phyloP scores from a whole-genome alignment of 139 green algal genomes.

The Auxenochlorella pyrenoidosa region DNA sequence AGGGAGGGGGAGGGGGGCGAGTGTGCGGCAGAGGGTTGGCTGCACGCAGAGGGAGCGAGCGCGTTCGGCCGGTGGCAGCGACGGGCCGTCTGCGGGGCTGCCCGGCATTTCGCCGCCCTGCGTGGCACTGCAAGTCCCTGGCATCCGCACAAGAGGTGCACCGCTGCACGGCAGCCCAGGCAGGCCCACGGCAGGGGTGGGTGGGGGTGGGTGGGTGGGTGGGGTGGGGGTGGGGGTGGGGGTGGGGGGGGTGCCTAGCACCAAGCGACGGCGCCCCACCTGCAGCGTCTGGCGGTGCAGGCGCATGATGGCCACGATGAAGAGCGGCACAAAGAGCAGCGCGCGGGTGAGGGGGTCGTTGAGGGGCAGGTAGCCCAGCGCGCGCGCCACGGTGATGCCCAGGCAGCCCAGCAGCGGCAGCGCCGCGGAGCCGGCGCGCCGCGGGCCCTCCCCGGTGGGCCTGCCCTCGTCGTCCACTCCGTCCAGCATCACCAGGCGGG shows the following conservation, averaged over 20 bases:
- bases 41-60: no score
- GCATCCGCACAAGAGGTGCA: no score
- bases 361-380: slow-evolving; percentile 27
- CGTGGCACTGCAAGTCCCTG: no score
- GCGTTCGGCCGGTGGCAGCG: no score
- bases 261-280: neutral
- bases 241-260: no score
- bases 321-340: slow-evolving; percentile 36
- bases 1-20: no score
- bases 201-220: no score
- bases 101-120: neutral
- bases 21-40: no score
- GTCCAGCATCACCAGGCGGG: slow-evolving; percentile 39
- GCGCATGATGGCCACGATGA: slow-evolving; percentile 32
- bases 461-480: slow-evolving; percentile 36
- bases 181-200: no score
- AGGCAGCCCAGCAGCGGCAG: slow-evolving; percentile 30
- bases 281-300: slow-evolving; percentile 41
- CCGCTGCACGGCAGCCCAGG: no score
- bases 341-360: slow-evolving; percentile 38
- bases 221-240: no score
- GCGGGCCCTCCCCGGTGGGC: slow-evolving; percentile 2
- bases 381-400: slow-evolving; percentile 34
- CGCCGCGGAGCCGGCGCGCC: slow-evolving; percentile 2
- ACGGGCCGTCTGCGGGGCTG: no score